Evolutionary conservation across 768 basidiomycete species (phyloP).

Genomic region (Collybia nuda): DNA sequence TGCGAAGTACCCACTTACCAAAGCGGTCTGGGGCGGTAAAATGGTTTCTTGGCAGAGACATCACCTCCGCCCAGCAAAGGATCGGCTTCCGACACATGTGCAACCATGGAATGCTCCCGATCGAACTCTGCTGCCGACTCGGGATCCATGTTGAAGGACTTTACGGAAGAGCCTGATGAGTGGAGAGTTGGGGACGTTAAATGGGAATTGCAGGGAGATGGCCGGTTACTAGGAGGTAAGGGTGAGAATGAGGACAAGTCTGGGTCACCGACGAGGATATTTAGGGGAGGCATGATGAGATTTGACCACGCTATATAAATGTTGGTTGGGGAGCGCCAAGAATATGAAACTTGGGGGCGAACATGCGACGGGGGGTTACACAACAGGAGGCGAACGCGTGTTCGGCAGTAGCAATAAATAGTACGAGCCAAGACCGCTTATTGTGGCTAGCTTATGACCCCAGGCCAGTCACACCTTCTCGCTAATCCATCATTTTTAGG

Average conservation of each 20-base stretch:
- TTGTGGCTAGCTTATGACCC: no score
- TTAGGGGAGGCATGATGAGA: not conserved
- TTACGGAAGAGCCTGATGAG: constrained; percentile 1
- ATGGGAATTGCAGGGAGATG: not conserved
- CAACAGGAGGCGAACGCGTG: constrained; percentile 2
- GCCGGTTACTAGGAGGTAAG: constrained; percentile 2
- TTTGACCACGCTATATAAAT: not conserved
- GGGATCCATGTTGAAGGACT: constrained; percentile 11
- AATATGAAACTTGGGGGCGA: not conserved
- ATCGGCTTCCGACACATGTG: constrained; percentile 18
- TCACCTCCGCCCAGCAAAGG: constrained; percentile 15
- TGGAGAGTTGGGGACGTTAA: not conserved
- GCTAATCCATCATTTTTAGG: no score
- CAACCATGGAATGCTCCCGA: constrained; percentile 8
- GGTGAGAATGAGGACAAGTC: constrained; percentile 15
- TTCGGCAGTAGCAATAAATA: not conserved
- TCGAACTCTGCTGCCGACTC: constrained; percentile 14
- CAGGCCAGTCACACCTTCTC: no score
- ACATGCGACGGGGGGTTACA: constrained; percentile 1
- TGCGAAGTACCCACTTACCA: constrained; percentile 32
- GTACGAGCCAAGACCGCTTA: not conserved
- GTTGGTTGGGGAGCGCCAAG: not conserved
- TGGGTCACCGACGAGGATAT: constrained; percentile 1
- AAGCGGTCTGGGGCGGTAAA: constrained; percentile 50
- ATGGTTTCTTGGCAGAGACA: constrained; percentile 39